Conservation (phyloP, 306 rosid genomes). For the Sindora glabra region DNA sequence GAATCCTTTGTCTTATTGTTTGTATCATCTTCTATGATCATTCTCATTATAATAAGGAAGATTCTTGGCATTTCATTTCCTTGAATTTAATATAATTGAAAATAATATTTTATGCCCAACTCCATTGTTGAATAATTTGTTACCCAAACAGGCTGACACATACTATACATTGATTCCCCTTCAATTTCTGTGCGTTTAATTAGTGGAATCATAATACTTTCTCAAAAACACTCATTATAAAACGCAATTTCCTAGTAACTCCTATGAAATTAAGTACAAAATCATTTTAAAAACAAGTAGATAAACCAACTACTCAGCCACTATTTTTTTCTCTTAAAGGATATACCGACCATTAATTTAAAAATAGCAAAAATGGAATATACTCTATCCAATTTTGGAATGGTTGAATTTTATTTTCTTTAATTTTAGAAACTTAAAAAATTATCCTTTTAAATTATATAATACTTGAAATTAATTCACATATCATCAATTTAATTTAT, state of each 20-base stretch:
- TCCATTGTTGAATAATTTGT: neutral
- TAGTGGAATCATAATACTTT: conserved; percentile 2
- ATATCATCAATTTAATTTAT: too few relatives aligned
- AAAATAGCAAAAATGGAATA: too few relatives aligned
- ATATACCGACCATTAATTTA: neutral
- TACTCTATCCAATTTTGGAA: too few relatives aligned
- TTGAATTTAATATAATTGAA: neutral
- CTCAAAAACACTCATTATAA: neutral
- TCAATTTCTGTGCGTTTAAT: neutral
- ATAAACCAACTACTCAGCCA: neutral
- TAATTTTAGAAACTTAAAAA: too few relatives aligned
- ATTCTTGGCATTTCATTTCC: neutral
- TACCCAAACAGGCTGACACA: neutral
- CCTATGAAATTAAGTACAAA: neutral
- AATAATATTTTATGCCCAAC: neutral
- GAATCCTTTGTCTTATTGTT: neutral
- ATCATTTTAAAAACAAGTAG: neutral
- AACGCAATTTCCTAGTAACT: neutral
- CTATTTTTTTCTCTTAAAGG: neutral
- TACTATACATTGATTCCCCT: neutral
- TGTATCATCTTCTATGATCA: neutral
- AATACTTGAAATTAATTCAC: too few relatives aligned
- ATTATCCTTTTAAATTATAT: too few relatives aligned
- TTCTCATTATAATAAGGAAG: neutral
- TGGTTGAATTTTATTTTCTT: too few relatives aligned